These are phyloP conservation scores for Penicillium sp. DNA, from an alignment of 2,329 filamentous ascomycete genomes.

Conservation along the genomic window DNA sequence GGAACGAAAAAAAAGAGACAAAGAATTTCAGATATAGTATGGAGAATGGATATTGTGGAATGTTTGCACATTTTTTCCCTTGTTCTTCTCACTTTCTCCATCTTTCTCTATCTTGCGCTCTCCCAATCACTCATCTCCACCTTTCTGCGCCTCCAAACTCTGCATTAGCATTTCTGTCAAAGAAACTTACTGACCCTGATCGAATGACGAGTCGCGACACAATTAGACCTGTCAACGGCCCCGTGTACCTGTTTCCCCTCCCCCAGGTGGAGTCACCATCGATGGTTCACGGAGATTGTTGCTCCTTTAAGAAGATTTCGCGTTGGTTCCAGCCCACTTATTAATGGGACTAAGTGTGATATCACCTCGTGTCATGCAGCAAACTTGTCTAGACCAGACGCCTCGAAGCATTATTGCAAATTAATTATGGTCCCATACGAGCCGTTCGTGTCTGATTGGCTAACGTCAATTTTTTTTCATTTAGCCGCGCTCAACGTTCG, in stretches of 20 bases:
- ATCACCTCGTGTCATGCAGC: conserved; percentile 5
- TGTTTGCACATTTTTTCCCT: background rate
- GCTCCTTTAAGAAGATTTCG: conserved; percentile 3
- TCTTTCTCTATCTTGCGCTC: background rate
- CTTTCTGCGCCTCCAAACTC: background rate
- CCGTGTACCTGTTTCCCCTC: conserved; percentile 12
- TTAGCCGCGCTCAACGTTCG: conserved; percentile 9
- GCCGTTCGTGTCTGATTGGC: conserved; percentile 5
- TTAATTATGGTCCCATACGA: conserved; percentile 2
- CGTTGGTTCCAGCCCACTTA: conserved; percentile 9
- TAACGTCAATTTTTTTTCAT: background rate
- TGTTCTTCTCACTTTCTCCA: background rate
- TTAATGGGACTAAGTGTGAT: conserved; percentile 8
- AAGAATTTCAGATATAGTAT: background rate
- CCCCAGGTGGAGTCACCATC: background rate
- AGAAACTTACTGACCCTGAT: conserved; percentile 8
- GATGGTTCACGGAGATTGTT: conserved; percentile 12
- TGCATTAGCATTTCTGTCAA: conserved; percentile 17
- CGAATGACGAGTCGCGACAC: conserved; percentile 8
- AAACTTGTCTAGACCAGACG: background rate
- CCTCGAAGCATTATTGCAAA: conserved; percentile 13
- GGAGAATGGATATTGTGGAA: background rate
- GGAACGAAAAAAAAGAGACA: background rate
- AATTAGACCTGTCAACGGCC: conserved; percentile 21
- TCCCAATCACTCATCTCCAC: conserved; percentile 3